phyloP scores from a whole-genome alignment of 1,139 yeast genomes.

The Candida tunisiensis region DNA sequence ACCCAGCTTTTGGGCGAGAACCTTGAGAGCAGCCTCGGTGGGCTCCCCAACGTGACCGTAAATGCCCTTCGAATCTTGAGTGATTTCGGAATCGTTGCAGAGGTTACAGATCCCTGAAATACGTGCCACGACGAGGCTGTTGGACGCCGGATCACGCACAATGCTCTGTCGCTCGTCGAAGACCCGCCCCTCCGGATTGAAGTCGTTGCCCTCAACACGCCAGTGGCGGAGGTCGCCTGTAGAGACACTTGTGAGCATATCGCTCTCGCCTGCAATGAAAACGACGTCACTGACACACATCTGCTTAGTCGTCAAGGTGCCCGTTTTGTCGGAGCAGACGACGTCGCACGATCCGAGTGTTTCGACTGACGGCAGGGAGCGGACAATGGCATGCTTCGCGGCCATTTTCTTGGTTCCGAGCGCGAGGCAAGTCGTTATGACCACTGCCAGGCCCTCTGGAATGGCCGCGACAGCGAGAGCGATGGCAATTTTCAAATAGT shows the following conservation, averaged over 20 bases:
- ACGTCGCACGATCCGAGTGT: constrained; percentile 70
- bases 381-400: constrained; percentile 50
- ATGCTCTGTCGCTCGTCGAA: no score
- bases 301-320: constrained; percentile 66
- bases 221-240: no score
- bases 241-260: no score
- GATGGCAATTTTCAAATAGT: constrained; percentile 66
- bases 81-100: no score
- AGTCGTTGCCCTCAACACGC: constrained; percentile 89
- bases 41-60: no score
- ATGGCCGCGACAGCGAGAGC: constrained; percentile 75
- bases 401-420: constrained; percentile 75
- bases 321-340: constrained; percentile 74
- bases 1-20: no score
- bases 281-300: constrained; percentile 77
- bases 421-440: constrained; percentile 73
- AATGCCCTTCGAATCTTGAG: no score
- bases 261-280: no score
- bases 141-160: no score
- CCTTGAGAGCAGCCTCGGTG: no score
- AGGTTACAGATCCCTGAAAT: no score
- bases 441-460: constrained; percentile 69
- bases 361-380: constrained; percentile 64
- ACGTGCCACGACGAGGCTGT: no score
- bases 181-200: constrained; percentile 79